These are phyloP conservation scores for Simplicillium aogashimaense DNA, from an alignment of 2,329 filamentous ascomycete genomes.

Conservation along the genomic window DNA sequence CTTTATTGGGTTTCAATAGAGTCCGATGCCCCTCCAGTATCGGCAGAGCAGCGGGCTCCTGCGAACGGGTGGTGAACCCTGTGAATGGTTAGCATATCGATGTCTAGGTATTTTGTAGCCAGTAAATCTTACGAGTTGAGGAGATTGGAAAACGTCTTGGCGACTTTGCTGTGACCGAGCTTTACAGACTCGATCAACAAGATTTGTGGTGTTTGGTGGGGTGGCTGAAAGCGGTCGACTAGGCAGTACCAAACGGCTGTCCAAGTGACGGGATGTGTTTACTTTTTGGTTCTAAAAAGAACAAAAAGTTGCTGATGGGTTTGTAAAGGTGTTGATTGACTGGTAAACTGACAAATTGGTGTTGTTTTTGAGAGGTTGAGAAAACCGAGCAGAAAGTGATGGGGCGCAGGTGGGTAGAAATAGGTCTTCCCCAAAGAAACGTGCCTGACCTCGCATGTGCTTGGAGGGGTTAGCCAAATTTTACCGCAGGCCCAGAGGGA, in stretches of 20 bases:
- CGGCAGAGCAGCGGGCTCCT: constrained; percentile 87
- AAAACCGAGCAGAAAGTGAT: no score
- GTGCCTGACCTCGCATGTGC: no score
- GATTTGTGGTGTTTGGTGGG: constrained; percentile 13
- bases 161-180: constrained; percentile 51
- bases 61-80: constrained; percentile 95
- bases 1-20: constrained; percentile 49
- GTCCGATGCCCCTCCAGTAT: constrained; percentile 73
- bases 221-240: constrained; percentile 4
- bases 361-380: no score
- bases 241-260: not conserved
- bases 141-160: constrained; percentile 98
- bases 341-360: no score
- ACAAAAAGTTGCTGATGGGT: no score
- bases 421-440: no score
- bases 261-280: no score
- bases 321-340: no score
- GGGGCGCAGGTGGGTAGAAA: no score
- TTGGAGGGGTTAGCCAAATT: no score
- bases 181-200: constrained; percentile 37
- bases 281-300: no score
- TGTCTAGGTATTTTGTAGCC: not conserved
- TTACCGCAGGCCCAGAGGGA: no score
- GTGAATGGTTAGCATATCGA: constrained; percentile 7
- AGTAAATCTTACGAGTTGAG: constrained; percentile 74